Percentiles rank a stretch among this genome's conserved stretches.
These are phyloP conservation scores for Mortierella sp. DNA, from an alignment of 371 early-diverging fungal genomes.

Conservation along the genomic window DNA sequence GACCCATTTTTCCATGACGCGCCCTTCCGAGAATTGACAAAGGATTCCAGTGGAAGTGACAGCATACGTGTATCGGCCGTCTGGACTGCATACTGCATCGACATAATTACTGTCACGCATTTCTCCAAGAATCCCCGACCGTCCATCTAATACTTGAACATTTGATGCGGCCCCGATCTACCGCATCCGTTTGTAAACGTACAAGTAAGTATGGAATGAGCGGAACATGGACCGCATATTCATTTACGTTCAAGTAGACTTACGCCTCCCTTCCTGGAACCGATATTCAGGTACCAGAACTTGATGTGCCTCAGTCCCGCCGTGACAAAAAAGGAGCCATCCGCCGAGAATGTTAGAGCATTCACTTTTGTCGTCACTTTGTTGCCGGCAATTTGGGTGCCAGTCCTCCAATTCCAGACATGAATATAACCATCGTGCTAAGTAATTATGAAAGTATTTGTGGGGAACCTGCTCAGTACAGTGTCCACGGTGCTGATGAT, in stretches of 20 bases:
- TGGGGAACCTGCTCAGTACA: too few species aligned
- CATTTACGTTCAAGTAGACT: neutral
- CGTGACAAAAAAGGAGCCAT: slow-evolving; percentile 82
- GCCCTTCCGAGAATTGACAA: slow-evolving; percentile 72
- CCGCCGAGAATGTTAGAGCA: slow-evolving; percentile 72
- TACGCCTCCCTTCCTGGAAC: slow-evolving; percentile 21
- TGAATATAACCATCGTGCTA: slow-evolving; percentile 87
- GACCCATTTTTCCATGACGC: slow-evolving; percentile 83
- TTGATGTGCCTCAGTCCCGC: slow-evolving; percentile 84
- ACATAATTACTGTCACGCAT: slow-evolving; percentile 79
- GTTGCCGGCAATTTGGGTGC: slow-evolving; percentile 73
- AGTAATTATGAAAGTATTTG: neutral
- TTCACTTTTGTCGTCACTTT: slow-evolving; percentile 72
- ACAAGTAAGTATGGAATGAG: too few species aligned
- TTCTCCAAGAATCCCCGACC: slow-evolving; percentile 76
- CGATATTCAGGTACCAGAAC: slow-evolving; percentile 81
- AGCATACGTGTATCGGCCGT: slow-evolving; percentile 68
- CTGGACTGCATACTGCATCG: slow-evolving; percentile 65
- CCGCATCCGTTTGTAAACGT: too few species aligned
- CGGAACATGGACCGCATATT: too few species aligned
- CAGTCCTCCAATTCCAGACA: slow-evolving; percentile 87
- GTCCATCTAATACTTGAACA: slow-evolving; percentile 77
- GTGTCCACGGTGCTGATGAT: too few species aligned
- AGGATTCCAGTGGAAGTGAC: slow-evolving; percentile 78
- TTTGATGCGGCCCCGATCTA: slow-evolving; percentile 16